Evolutionary conservation across 163 green algal genomes (phyloP).

Genomic region (Scenedesmus sp.): DNA sequence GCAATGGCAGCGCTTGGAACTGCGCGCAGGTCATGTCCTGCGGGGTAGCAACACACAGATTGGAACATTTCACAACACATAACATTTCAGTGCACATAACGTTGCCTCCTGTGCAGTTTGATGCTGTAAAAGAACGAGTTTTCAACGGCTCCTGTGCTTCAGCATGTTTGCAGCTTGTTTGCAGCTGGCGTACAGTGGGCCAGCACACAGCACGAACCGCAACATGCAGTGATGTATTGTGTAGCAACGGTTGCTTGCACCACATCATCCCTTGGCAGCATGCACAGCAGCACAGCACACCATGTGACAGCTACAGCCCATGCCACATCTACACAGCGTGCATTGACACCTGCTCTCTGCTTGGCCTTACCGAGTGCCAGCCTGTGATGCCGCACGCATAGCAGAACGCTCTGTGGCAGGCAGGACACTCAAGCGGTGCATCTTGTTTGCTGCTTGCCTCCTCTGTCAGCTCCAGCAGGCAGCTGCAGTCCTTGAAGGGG

Average conservation of each 20-base stretch:
- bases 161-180: too few relatives aligned
- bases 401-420: conserved; percentile 56
- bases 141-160: too few relatives aligned
- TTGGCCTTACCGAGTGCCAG: conserved; percentile 58
- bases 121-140: too few relatives aligned
- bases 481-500: conserved; percentile 63
- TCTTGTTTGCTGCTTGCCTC: neutral
- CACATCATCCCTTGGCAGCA: too few relatives aligned
- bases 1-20: conserved; percentile 61
- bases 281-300: too few relatives aligned
- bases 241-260: too few relatives aligned
- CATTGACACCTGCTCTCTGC: neutral
- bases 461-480: conserved; percentile 41
- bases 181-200: too few relatives aligned
- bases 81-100: too few relatives aligned
- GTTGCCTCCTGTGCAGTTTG: too few relatives aligned
- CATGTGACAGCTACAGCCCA: neutral
- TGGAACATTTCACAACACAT: neutral
- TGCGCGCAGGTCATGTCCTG: conserved; percentile 61
- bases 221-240: too few relatives aligned
- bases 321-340: neutral
- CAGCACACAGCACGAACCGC: too few relatives aligned
- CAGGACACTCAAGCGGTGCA: conserved; percentile 40
- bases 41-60: too few relatives aligned
- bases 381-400: conserved; percentile 44